Evolutionary conservation across 1,139 yeast genomes (phyloP), one percentile per base, ranked within the genome.

Genomic region (Nakaseomyces nivariensis): DNA sequence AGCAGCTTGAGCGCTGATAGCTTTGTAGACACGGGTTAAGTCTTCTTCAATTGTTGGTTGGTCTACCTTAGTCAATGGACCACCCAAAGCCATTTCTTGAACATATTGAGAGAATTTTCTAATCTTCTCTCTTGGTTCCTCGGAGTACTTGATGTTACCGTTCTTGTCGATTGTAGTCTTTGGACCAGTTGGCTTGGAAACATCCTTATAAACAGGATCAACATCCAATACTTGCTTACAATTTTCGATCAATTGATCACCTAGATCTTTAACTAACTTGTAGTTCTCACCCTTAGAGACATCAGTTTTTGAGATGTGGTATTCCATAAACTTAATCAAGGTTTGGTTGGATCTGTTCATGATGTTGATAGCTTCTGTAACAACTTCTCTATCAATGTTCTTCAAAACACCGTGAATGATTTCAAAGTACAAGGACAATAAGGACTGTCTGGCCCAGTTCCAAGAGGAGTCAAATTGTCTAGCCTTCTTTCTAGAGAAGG

Each of bases 381-480:
- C 95, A 56, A 95, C 89, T 73, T 92, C 97, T 69, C 98, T 83
- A 68, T 92, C 97, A 58, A 92, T 85, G 52, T 88, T 83, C 54
- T 71, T 69, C 60, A 92, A 78, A 58, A 87, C 84, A 66, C 98
- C 98, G 69, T 92, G 94, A 62, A 92, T 88, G 62, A 92, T 88
- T 71, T 92, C 97, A 67, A 80, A 92, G 74, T 88, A 92, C 89
- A 92, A 85, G 48, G 90, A 82, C 60, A 92, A 74, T 54, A 94
- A 86, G 68, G 94, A 96, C 74, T 92, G 98, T 72, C 97, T 86
- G 45, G 97, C 97, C 98, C 98, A 92, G 72, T 94, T 94, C 98
- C 98, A 92, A 71, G 90, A 89, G 29, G 97, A 89, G 71, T 92
- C 97, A 69, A 92, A 92, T 49, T 85, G 82, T 75, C 98, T 86